Conservation (phyloP, 352 stramenopile species). For the Phytopythium delawarense region DNA sequence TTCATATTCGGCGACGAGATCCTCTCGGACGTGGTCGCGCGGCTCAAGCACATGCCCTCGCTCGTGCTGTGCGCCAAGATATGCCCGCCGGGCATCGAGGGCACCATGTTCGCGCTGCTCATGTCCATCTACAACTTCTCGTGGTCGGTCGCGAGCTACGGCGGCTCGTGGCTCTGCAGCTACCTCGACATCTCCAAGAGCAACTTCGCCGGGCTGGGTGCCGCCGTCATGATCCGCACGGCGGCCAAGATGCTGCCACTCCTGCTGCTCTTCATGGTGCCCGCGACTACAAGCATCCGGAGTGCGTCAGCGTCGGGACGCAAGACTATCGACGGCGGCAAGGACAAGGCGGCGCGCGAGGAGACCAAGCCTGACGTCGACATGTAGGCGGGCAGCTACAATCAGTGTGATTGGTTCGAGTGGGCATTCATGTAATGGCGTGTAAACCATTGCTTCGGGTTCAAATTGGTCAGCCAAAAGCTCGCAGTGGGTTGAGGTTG, state of each 20-base stretch:
- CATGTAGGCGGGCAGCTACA: background rate
- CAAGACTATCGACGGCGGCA: slow-evolving; percentile 8
- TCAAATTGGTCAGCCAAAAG: too few relatives aligned
- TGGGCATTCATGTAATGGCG: background rate
- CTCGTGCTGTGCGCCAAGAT: slow-evolving; percentile 95
- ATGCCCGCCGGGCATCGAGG: slow-evolving; percentile 94
- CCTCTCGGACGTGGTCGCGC: slow-evolving; percentile 70
- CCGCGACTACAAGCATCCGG: slow-evolving; percentile 59
- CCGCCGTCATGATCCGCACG: slow-evolving; percentile 56
- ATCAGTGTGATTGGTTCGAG: background rate
- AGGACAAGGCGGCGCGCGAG: slow-evolving; percentile 22
- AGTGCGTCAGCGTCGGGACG: slow-evolving; percentile 40
- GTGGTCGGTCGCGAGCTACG: slow-evolving; percentile 73
- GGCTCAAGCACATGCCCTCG: slow-evolving; percentile 90
- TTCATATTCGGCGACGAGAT: slow-evolving; percentile 86
- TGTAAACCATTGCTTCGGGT: too few relatives aligned
- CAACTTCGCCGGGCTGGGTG: slow-evolving; percentile 55
- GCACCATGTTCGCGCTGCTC: slow-evolving; percentile 93
- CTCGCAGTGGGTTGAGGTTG: too few relatives aligned
- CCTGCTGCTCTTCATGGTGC: slow-evolving; percentile 71
- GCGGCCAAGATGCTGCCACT: slow-evolving; percentile 63
- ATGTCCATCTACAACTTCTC: slow-evolving; percentile 88
- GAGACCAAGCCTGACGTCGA: slow-evolving; percentile 22
- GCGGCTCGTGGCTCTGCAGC: slow-evolving; percentile 71
- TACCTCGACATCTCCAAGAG: slow-evolving; percentile 75